Evolutionary conservation across 192 early-diverging fungal genomes (phyloP).

Genomic region (Podila horticola): DNA sequence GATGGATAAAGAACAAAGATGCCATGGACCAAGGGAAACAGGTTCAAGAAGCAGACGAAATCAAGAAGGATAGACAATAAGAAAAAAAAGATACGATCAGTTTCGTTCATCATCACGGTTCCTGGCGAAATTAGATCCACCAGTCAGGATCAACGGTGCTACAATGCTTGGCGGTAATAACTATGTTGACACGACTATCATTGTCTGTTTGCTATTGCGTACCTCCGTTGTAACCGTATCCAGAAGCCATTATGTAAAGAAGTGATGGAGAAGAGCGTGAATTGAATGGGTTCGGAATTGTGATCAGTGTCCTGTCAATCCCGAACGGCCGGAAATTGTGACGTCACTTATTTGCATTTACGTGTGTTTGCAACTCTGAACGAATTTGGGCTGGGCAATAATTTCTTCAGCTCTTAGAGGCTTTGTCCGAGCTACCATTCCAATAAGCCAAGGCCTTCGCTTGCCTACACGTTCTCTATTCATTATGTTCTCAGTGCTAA

Average conservation of each 20-base stretch:
- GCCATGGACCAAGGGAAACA: background rate
- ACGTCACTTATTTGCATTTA: too few species aligned
- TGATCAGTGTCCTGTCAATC: background rate
- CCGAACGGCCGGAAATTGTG: background rate
- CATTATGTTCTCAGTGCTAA: too few species aligned
- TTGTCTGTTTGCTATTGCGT: background rate
- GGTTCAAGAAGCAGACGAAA: background rate
- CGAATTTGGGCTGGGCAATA: too few species aligned
- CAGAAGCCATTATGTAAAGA: constrained; percentile 65
- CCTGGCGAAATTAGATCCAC: background rate
- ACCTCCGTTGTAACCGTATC: constrained; percentile 76
- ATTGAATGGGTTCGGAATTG: background rate
- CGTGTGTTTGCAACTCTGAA: too few species aligned
- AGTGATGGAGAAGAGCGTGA: background rate
- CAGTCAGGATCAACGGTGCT: too few species aligned
- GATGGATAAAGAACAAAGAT: too few species aligned
- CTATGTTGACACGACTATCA: background rate
- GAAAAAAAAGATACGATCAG: background rate
- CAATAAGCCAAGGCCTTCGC: too few species aligned
- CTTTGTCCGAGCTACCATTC: too few species aligned
- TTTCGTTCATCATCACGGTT: background rate
- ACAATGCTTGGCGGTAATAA: too few species aligned
- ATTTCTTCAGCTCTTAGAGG: too few species aligned
- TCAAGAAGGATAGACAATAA: background rate
- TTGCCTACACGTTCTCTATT: too few species aligned